phyloP scores from a whole-genome alignment of 1,284 basidiomycete species.

The Pisolithus thermaeus region DNA sequence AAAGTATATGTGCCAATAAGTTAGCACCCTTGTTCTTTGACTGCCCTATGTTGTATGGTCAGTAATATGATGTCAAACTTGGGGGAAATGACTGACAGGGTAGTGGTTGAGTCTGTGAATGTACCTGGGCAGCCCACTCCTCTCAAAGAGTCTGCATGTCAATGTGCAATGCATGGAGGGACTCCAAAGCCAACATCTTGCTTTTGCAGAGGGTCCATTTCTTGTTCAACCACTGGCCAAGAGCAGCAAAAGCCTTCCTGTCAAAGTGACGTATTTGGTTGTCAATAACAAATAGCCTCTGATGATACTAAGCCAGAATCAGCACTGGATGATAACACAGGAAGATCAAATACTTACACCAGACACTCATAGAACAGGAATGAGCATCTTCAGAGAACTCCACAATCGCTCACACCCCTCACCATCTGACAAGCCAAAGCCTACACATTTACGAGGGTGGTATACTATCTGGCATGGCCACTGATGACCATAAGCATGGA shows the following conservation, averaged over 20 bases:
- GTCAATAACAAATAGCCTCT: background rate
- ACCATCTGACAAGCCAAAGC: conserved; percentile 15
- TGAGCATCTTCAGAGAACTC: conserved; percentile 20
- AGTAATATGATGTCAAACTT: background rate
- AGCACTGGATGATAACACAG: background rate
- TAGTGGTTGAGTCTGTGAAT: background rate
- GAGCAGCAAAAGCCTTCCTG: no score
- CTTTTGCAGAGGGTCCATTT: no score
- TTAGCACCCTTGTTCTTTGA: no score
- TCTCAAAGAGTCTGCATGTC: no score
- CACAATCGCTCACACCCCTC: conserved; percentile 34
- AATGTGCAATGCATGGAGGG: no score
- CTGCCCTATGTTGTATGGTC: background rate
- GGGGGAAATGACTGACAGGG: background rate
- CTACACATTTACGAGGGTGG: background rate
- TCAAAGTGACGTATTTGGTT: background rate
- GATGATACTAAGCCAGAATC: background rate
- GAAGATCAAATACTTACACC: background rate
- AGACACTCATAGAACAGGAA: background rate
- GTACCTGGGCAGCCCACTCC: no score
- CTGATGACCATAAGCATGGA: background rate
- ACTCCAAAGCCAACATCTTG: no score
- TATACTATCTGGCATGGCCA: background rate
- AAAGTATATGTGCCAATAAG: background rate
- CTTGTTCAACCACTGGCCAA: no score